phyloP scores from a whole-genome alignment of 352 stramenopile genomes.

The Phytophthora citrophthora region DNA sequence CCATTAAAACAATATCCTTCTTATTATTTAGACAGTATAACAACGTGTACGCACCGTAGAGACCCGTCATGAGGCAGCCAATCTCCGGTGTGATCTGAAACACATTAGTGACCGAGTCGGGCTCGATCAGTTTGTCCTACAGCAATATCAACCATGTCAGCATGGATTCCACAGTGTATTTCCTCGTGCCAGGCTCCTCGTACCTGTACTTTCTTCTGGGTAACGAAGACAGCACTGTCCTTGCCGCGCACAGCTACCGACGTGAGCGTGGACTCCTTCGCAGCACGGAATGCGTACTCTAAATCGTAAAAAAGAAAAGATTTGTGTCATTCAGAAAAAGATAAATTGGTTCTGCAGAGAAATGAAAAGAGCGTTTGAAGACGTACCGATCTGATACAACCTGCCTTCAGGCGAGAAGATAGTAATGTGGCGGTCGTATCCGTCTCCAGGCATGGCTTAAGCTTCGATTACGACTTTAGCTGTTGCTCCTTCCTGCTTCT shows the following conservation, averaged over 20 bases:
- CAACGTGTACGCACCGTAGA: constrained; percentile 58
- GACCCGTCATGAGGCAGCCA: constrained; percentile 95
- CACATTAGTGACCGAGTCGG: constrained; percentile 95
- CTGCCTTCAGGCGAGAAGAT: constrained; percentile 99
- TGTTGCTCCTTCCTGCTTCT: constrained; percentile 18
- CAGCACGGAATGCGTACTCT: constrained; percentile 99
- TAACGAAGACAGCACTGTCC: constrained; percentile 95
- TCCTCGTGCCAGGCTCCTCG: background rate
- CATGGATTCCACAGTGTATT: background rate
- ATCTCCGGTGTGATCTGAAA: constrained; percentile 97
- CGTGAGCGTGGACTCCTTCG: constrained; percentile 93
- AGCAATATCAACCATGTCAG: constrained; percentile 8
- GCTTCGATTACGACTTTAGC: background rate
- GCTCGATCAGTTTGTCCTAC: constrained; percentile 95
- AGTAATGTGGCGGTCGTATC: constrained; percentile 95
- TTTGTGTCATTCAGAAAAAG: constrained; percentile 19
- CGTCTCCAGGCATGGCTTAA: constrained; percentile 79
- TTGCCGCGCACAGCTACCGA: constrained; percentile 96
- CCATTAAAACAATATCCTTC: background rate
- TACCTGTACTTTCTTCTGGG: constrained; percentile 99
- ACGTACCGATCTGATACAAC: constrained; percentile 97
- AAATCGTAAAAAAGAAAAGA: constrained; percentile 91
- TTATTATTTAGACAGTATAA: background rate
- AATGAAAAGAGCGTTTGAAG: background rate
- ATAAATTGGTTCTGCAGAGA: background rate